These are phyloP conservation scores for Hypoxylon sp. DNA, from an alignment of 2,329 filamentous ascomycete species.

Conservation along the genomic window DNA sequence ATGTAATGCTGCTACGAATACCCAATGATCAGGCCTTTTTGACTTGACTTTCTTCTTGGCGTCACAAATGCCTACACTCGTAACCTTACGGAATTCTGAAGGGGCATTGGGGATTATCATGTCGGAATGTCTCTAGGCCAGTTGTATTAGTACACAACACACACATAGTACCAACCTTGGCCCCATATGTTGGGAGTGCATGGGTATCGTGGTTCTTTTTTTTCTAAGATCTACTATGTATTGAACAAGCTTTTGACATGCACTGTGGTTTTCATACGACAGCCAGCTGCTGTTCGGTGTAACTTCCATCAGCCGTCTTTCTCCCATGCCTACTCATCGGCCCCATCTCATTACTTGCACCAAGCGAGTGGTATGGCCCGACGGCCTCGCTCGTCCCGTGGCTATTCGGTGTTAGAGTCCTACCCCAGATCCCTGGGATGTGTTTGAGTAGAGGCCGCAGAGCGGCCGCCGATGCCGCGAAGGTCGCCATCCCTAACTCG, in stretches of 20 bases:
- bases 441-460: slow-evolving; percentile 51
- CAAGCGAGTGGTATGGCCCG: slow-evolving; percentile 32
- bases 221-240: not conserved
- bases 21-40: too few relatives aligned
- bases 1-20: too few relatives aligned
- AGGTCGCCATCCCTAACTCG: slow-evolving; percentile 51
- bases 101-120: too few relatives aligned
- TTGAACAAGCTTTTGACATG: not conserved
- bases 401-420: slow-evolving; percentile 22
- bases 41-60: too few relatives aligned
- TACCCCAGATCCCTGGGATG: slow-evolving; percentile 38
- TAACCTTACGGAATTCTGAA: too few relatives aligned
- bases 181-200: not conserved
- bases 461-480: slow-evolving; percentile 51
- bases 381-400: slow-evolving; percentile 28
- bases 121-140: too few relatives aligned
- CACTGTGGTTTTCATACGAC: slow-evolving; percentile 35
- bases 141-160: not conserved
- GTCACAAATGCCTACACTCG: too few relatives aligned
- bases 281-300: slow-evolving; percentile 7
- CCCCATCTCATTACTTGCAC: slow-evolving; percentile 28
- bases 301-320: not conserved
- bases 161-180: not conserved
- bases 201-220: not conserved
- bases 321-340: slow-evolving; percentile 15